phyloP scores from a whole-genome alignment of 257 asterid genomes.

The Lavandula angustifolia region DNA sequence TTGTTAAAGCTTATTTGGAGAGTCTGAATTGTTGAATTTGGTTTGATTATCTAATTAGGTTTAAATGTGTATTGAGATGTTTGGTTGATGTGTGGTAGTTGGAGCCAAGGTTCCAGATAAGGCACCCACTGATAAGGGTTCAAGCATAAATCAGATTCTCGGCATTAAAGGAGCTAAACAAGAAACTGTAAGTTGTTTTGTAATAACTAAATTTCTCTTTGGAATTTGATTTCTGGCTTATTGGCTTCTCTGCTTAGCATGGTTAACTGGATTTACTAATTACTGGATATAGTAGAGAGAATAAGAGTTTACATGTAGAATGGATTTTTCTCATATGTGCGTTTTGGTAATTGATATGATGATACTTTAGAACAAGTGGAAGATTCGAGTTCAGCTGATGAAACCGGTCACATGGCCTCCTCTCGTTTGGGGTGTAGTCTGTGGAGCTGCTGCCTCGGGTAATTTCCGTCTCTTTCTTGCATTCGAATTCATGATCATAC shows the following conservation, averaged over 20 bases:
- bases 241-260: neutral
- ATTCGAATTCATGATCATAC: too few species aligned
- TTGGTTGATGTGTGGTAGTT: conserved; percentile 42
- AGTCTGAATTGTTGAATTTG: too few species aligned
- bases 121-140: conserved; percentile 49
- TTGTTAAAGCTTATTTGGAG: too few species aligned
- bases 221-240: neutral
- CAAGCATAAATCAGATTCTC: conserved; percentile 62
- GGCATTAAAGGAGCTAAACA: conserved; percentile 71
- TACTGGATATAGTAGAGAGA: conserved; percentile 4
- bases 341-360: neutral
- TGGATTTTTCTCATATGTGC: neutral
- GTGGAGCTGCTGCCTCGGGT: conserved; percentile 99
- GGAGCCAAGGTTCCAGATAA: conserved; percentile 55
- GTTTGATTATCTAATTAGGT: too few species aligned
- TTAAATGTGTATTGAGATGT: too few species aligned
- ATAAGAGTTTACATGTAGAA: neutral
- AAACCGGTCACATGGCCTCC: conserved; percentile 99
- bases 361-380: conserved; percentile 73
- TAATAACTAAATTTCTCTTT: too few species aligned
- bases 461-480: conserved; percentile 27
- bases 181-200: conserved; percentile 68
- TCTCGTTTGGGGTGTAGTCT: conserved; percentile 94
- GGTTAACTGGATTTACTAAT: too few species aligned
- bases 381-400: conserved; percentile 87